A percentile compares a stretch with the other conserved stretches of the same genome.
phyloP scores from a whole-genome alignment of 768 basidiomycete species.

The Suillus clintonianus region DNA sequence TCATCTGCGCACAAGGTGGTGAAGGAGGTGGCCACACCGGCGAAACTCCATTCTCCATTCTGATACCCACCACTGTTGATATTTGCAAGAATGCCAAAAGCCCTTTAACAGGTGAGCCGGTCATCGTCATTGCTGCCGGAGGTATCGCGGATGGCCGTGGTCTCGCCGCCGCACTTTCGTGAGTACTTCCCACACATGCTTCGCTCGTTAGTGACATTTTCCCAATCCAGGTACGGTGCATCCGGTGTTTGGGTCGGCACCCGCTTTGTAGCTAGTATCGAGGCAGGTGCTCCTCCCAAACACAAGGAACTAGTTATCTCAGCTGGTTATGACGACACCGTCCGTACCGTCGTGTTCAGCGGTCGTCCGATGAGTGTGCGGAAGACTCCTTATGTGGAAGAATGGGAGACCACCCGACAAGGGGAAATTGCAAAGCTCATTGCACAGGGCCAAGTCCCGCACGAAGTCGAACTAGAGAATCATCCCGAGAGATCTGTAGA shows the following conservation, averaged over 20 bases:
- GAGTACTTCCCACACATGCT: constrained; percentile 13
- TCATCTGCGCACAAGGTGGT: constrained; percentile 87
- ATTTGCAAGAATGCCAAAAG: constrained; percentile 67
- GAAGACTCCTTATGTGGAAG: constrained; percentile 75
- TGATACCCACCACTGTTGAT: constrained; percentile 83
- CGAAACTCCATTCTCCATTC: constrained; percentile 76
- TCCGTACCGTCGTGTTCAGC: constrained; percentile 71
- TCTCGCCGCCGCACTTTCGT: constrained; percentile 74
- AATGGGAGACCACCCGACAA: constrained; percentile 69
- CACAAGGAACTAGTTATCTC: constrained; percentile 70
- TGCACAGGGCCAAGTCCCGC: constrained; percentile 69
- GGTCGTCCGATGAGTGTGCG: constrained; percentile 83
- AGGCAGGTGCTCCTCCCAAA: constrained; percentile 74
- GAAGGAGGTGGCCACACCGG: constrained; percentile 92
- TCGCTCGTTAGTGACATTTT: background rate
- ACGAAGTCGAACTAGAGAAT: constrained; percentile 67
- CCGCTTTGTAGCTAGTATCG: constrained; percentile 79
- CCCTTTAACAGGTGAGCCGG: constrained; percentile 75
- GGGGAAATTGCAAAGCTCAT: constrained; percentile 61
- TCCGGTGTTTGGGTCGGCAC: constrained; percentile 89
- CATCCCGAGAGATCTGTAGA: constrained; percentile 67
- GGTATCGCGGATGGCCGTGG: constrained; percentile 84
- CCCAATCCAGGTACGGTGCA: constrained; percentile 65
- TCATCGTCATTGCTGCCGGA: constrained; percentile 82
- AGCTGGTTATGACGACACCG: constrained; percentile 75